Conservation (phyloP, 495 filamentous ascomycete species). For the Penicillium longicatenatum region DNA sequence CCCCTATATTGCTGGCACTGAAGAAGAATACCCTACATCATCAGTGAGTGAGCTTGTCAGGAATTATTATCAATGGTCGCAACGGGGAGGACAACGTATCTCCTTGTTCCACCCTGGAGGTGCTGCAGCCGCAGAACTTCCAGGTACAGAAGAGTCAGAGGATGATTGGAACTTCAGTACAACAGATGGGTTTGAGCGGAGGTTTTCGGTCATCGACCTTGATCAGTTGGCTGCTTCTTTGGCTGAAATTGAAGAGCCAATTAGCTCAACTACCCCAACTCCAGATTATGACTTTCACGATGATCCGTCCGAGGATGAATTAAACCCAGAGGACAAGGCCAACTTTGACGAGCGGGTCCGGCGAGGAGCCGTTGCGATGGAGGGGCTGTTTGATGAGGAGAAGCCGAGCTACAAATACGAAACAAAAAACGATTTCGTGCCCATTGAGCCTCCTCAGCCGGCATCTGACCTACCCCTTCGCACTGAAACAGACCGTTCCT, state of each 20-base stretch:
- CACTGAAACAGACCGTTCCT: constrained; percentile 48
- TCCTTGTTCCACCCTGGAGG: constrained; percentile 81
- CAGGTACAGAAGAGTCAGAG: constrained; percentile 39
- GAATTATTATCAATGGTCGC: constrained; percentile 84
- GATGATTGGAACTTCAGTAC: constrained; percentile 95
- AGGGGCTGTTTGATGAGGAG: constrained; percentile 50
- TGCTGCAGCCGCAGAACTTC: constrained; percentile 62
- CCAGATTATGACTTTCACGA: constrained; percentile 28
- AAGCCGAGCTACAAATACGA: constrained; percentile 50
- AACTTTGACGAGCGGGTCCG: constrained; percentile 53
- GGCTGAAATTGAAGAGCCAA: constrained; percentile 39
- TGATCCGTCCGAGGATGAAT: constrained; percentile 26
- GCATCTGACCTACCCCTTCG: constrained; percentile 53
- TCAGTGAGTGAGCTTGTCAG: constrained; percentile 71
- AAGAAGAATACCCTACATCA: constrained; percentile 66
- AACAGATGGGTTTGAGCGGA: constrained; percentile 77
- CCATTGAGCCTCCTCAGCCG: constrained; percentile 35
- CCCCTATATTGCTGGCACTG: constrained; percentile 56
- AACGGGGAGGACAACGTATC: constrained; percentile 75
- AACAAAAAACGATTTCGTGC: constrained; percentile 50
- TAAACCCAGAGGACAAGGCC: constrained; percentile 42
- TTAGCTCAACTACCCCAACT: constrained; percentile 29
- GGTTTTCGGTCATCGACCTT: constrained; percentile 50
- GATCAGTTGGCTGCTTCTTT: constrained; percentile 47
- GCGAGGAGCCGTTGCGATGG: constrained; percentile 50